Base-by-base conservation (phyloP, 2,329 filamentous ascomycete species). In the Ophiocordyceps sinensis region DNA sequence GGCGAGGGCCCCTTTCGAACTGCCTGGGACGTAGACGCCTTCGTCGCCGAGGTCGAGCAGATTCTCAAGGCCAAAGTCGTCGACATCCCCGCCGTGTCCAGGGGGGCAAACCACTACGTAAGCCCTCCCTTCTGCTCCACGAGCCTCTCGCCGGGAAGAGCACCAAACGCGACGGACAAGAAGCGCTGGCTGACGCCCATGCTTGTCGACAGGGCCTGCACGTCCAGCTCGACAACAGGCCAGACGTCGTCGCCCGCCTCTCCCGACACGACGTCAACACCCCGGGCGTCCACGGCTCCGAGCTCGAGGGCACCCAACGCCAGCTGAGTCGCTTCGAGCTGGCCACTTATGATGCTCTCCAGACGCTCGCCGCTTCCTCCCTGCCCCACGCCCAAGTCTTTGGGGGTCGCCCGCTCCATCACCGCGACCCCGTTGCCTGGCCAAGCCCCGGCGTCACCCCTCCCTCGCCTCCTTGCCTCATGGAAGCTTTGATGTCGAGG, bases 91-190 rank as follows among this genome's bases (percentile, higher is more conserved):
- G 9, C 30, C 14, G 42, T 55, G 29, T 37, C 39, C 29, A 44
- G 37, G 14, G 53, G 53, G 26, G 54, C 53, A 14, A 54, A 57
- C 44, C 49, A 55, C 44, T 57, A 54, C 41, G 54, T 45, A 7
- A 4, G 21, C n/a, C 40, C 11, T 4, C 6, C 15, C 23, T 14
- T 8, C n/a, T 15, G 17, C 15, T 4, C 5, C 3, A 12, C 11
- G 29, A 31, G 29, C 29, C 3, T 4, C 14, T 31, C 29, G 11
- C 4, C 14, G 11, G 9, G 14, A 13, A 31, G 12, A 31, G 11
- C n/a, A n/a, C n/a, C n/a, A n/a, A n/a, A n/a, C n/a, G n/a, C n/a
- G n/a, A n/a, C n/a, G n/a, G n/a, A n/a, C n/a, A n/a, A n/a, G n/a
- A n/a, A n/a, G n/a, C n/a, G 11, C 32, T 34, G 21, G 4, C 28